Base-by-base conservation (phyloP, 441 rosid species). In the Heliophila coronopifolia region DNA sequence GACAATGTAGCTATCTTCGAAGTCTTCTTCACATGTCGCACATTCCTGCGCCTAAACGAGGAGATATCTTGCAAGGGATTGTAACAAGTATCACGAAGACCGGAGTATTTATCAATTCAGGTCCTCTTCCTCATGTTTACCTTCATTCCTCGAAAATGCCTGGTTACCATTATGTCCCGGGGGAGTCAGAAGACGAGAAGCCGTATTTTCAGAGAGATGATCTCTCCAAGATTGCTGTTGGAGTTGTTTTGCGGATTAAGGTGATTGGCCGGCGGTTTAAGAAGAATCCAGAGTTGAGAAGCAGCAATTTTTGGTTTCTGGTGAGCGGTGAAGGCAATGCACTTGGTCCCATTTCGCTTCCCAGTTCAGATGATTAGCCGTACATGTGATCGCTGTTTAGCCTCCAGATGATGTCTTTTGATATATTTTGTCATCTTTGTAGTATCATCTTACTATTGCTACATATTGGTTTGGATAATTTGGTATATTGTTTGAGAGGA, bases 21-120 rank as follows among this genome's bases (percentile, higher is more conserved):
- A 0, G 70, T 66, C 17, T 52, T 51, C n/a, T 66, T 66, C 66
- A 66, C 55, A 38, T 66, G 70, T 52, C 70, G 66, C 16, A 58
- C 66, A 9, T 66, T 66, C 66, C 38, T 66, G 27, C n/a, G n/a
- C 70, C 70, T 24, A n/a, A 13, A 6, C 26, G 9, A 30, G 70
- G 70, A 45, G 56, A 59, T 32, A 26, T 59, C 47, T 45, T 66
- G 65, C 36, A 59, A 47, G 70, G 70, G 19, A 12, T 30, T 26
- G 70, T 66, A 4, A 6, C 2, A 4, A 47, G 19, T 13, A 28
- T 66, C 1, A 11, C 19, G 5, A 20, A n/a, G 37, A 25, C 19
- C 10, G 70, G 61, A 17, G 70, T 7, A 23, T 46, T 53, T 7
- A 50, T 66, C 6, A 39, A 9, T 2, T 52, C 61, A 0, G 66